Base-by-base conservation (phyloP, 345 rosid genomes). In the Gossypium mustelinum region DNA sequence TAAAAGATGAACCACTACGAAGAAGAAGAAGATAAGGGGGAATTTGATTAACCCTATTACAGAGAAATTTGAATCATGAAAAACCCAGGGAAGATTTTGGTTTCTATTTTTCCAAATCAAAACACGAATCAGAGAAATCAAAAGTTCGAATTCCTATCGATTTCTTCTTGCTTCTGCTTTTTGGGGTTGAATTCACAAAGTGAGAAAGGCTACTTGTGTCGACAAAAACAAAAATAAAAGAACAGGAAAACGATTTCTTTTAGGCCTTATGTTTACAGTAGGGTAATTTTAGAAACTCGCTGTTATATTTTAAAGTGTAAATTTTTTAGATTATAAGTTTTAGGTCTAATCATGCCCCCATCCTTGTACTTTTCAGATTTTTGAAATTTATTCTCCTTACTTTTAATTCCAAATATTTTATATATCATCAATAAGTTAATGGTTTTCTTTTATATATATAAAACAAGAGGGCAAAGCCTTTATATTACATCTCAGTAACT, bases 81-180 rank as follows among this genome's bases (percentile, higher is more conserved):
- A 47, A 29, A 18, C 43, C 20, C 20, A 48, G 12, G 7, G 20
- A 47, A 7, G 57, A 48, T 14, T 68, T 68, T 4, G 70, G 7
- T 11, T 45, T 11, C n/a, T 34, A 14, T 41, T 39, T 10, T n/a
- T 45, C 59, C 25, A 64, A 41, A 39, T 10, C 24, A n/a, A 9
- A 63, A 45, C 24, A 20, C n/a, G 52, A 66, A 66, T 68, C 57
- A 24, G 41, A 67, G 71, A 13, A 67, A 48, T 48, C 72, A 68
- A 9, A 47, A 68, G 16, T 11, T 44, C 4, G 13, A 66, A 44
- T 39, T 63, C 22, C 45, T 9, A 29, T 16, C 0, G 14, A 3
- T 43, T 65, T 43, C 47, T 65, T 11, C 24, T 65, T 43, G 47
- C 20, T 41, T n/a, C 9, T 39, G 48, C 24, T 24, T 63, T 29